A percentile compares a stretch with the other conserved stretches of the same genome.
Conservation (phyloP, 768 basidiomycete genomes). For the Filobasidium floriforme region DNA sequence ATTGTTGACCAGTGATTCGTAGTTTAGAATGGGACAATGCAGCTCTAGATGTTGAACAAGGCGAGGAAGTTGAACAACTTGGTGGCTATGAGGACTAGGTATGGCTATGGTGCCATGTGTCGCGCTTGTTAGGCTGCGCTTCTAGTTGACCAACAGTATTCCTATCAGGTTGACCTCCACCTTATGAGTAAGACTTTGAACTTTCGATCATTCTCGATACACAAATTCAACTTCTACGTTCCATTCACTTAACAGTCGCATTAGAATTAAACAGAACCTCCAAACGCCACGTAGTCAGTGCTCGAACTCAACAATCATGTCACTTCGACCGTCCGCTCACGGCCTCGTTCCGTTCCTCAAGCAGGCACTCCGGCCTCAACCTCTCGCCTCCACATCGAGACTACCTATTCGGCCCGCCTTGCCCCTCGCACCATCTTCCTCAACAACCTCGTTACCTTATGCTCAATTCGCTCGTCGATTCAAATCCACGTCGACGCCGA, state of each 20-base stretch:
- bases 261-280: neutral
- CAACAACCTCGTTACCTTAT: neutral
- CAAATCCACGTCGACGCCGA: neutral
- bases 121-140: too few relatives aligned
- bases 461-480: neutral
- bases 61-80: too few relatives aligned
- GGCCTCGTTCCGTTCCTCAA: neutral
- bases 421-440: neutral
- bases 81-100: too few relatives aligned
- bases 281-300: neutral
- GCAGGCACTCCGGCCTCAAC: neutral
- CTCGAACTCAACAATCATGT: neutral
- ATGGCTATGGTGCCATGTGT: too few relatives aligned
- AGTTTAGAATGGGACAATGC: neutral
- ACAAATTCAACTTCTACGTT: too few relatives aligned
- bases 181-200: too few relatives aligned
- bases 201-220: too few relatives aligned
- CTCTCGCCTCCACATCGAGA: neutral
- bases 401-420: neutral
- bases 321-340: neutral
- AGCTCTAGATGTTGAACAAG: neutral
- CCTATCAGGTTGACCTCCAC: too few relatives aligned
- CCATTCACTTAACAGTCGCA: neutral
- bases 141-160: too few relatives aligned
- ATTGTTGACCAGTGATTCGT: neutral